Evolutionary conservation across 202 grass and related monocot species (phyloP).

Genomic region (Zizania palustris): DNA sequence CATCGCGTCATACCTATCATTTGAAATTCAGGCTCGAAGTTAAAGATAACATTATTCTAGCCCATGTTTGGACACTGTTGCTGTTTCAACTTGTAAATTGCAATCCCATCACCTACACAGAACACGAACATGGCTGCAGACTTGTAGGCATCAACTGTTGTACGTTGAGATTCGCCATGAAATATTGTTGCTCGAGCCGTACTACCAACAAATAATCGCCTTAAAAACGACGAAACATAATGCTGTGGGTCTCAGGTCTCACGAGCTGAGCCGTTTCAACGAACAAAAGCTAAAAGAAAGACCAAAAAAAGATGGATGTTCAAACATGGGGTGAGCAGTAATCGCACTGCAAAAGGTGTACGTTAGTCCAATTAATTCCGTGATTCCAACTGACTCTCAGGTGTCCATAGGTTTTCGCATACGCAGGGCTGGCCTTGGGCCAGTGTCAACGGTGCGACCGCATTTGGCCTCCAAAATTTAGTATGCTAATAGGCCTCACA

Average conservation of each 20-base stretch:
- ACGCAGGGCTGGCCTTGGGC: no score
- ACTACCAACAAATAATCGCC: not conserved
- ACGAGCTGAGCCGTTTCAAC: slow-evolving; percentile 11
- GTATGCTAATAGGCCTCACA: no score
- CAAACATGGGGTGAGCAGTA: not conserved
- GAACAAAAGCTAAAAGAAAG: not conserved
- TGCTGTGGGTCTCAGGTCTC: slow-evolving; percentile 2
- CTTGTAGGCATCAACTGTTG: slow-evolving; percentile 1
- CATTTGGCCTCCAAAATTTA: no score
- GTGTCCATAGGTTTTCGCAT: not conserved
- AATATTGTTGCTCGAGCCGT: slow-evolving; percentile 1
- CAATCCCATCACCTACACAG: not conserved
- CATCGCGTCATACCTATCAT: not conserved
- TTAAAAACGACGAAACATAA: slow-evolving; percentile 12
- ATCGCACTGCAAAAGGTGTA: slow-evolving; percentile 28
- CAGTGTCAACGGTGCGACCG: no score
- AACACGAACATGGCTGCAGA: not conserved
- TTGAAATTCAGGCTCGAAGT: not conserved
- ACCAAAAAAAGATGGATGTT: not conserved
- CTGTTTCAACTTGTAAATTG: not conserved
- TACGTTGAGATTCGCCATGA: not conserved
- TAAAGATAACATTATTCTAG: not conserved
- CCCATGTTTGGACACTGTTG: not conserved
- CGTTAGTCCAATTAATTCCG: slow-evolving; percentile 1
- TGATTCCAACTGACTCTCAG: not conserved